phyloP scores from a whole-genome alignment of 2,329 filamentous ascomycete species.

The Pseudogymnoascus verrucosus region DNA sequence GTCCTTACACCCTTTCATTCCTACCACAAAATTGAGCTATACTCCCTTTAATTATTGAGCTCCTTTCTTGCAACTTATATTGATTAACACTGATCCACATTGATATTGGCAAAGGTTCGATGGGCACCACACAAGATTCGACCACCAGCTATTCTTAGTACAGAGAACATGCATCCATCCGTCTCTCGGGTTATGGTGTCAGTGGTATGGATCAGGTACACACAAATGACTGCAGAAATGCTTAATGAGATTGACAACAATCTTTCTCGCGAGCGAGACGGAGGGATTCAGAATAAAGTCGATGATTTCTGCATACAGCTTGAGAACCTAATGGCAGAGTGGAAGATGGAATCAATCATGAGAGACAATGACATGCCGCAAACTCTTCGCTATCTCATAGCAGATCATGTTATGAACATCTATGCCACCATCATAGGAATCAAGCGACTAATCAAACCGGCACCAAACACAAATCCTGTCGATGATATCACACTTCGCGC shows the following conservation, averaged over 20 bases:
- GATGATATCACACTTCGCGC: conserved; percentile 4
- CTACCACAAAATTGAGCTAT: neutral
- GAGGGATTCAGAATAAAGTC: neutral
- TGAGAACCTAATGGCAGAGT: neutral
- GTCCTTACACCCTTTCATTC: neutral
- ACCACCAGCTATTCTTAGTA: neutral
- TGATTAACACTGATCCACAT: neutral
- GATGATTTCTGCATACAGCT: conserved; percentile 4
- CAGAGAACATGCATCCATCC: neutral
- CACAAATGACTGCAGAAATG: neutral
- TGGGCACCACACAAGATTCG: neutral
- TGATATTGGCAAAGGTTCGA: conserved; percentile 3
- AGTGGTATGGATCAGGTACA: neutral
- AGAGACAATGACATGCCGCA: neutral
- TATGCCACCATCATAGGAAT: neutral
- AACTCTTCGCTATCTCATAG: neutral
- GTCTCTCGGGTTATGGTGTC: neutral
- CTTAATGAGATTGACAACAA: neutral
- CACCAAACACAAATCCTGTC: neutral
- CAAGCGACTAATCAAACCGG: neutral
- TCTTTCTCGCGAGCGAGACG: neutral
- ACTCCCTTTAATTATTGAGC: neutral
- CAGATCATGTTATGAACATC: conserved; percentile 1
- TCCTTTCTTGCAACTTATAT: neutral
- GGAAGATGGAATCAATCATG: conserved; percentile 5